Evolutionary conservation across 768 basidiomycete genomes (phyloP).

Genomic region (Phanerodontia chrysosporium): DNA sequence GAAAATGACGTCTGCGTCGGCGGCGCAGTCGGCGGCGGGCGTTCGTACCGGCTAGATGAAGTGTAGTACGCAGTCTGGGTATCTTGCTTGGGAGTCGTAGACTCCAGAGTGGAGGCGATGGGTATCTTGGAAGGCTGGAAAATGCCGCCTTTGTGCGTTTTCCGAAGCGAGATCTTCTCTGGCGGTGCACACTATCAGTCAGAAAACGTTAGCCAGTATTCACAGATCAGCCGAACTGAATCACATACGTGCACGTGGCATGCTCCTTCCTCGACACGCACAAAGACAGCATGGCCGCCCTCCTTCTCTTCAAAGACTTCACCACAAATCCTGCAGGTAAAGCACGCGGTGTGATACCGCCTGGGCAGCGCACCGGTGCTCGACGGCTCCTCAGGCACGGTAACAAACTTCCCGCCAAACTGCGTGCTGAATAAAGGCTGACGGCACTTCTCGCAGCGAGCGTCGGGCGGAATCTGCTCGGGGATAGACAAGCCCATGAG

Average conservation of each 20-base stretch:
- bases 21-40: slow-evolving; percentile 35
- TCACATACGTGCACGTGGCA: slow-evolving; percentile 59
- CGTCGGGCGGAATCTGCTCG: slow-evolving; percentile 33
- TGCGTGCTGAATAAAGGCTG: slow-evolving; percentile 52
- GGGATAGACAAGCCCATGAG: slow-evolving; percentile 22
- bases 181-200: slow-evolving; percentile 40
- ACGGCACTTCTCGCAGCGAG: slow-evolving; percentile 58
- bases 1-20: slow-evolving; percentile 33
- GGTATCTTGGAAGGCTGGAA: slow-evolving; percentile 12
- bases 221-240: slow-evolving; percentile 4
- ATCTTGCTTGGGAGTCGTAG: slow-evolving; percentile 18
- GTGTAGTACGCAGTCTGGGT: slow-evolving; percentile 19
- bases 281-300: slow-evolving; percentile 67
- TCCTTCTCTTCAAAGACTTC: slow-evolving; percentile 56
- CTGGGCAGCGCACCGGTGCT: slow-evolving; percentile 42
- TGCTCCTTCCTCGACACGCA: slow-evolving; percentile 57
- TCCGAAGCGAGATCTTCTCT: slow-evolving; percentile 37
- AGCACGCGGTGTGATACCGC: slow-evolving; percentile 72
- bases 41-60: slow-evolving; percentile 38
- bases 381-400: slow-evolving; percentile 50
- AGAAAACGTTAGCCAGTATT: neutral
- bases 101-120: slow-evolving; percentile 11
- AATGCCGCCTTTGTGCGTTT: slow-evolving; percentile 9
- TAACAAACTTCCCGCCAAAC: slow-evolving; percentile 64
- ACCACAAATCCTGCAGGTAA: slow-evolving; percentile 66